These are phyloP conservation scores for Lomentospora prolificans DNA, from an alignment of 2,329 filamentous ascomycete species.

Conservation along the genomic window DNA sequence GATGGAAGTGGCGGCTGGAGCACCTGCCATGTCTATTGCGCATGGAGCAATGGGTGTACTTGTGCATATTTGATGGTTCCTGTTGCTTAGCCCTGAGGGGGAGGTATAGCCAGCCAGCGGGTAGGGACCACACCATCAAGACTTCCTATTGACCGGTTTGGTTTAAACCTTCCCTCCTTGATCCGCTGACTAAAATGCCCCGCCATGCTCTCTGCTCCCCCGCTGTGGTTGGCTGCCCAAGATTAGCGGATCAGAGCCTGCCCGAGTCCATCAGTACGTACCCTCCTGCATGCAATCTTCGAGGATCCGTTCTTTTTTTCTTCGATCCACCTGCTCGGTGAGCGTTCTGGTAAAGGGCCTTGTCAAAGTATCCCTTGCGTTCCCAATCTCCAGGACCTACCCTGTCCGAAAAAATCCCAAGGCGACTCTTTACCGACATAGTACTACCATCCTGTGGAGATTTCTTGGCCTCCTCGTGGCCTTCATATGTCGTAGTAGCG, in stretches of 20 bases:
- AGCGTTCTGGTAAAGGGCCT: slow-evolving; percentile 20
- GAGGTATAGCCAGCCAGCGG: too few relatives aligned
- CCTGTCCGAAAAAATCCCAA: neutral
- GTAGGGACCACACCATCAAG: too few relatives aligned
- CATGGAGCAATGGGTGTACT: too few relatives aligned
- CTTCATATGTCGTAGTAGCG: neutral
- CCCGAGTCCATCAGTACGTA: neutral
- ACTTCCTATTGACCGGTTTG: too few relatives aligned
- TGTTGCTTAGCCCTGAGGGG: too few relatives aligned
- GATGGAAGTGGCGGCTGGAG: too few relatives aligned
- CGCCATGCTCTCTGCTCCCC: neutral
- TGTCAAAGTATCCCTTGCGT: slow-evolving; percentile 5
- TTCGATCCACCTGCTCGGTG: slow-evolving; percentile 16
- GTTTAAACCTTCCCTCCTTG: neutral
- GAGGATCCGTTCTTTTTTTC: slow-evolving; percentile 1
- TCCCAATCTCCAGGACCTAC: slow-evolving; percentile 13
- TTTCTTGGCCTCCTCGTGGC: neutral
- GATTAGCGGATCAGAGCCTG: neutral
- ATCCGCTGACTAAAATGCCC: neutral
- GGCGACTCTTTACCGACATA: neutral
- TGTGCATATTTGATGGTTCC: too few relatives aligned
- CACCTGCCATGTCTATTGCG: too few relatives aligned
- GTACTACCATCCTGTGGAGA: neutral
- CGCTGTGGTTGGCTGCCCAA: neutral
- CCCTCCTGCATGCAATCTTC: neutral